A percentile compares a stretch with the other conserved stretches of the same genome.
These are phyloP conservation scores for Macrophomina pseudophaseolina DNA, from an alignment of 2,329 filamentous ascomycete species.

Conservation along the genomic window DNA sequence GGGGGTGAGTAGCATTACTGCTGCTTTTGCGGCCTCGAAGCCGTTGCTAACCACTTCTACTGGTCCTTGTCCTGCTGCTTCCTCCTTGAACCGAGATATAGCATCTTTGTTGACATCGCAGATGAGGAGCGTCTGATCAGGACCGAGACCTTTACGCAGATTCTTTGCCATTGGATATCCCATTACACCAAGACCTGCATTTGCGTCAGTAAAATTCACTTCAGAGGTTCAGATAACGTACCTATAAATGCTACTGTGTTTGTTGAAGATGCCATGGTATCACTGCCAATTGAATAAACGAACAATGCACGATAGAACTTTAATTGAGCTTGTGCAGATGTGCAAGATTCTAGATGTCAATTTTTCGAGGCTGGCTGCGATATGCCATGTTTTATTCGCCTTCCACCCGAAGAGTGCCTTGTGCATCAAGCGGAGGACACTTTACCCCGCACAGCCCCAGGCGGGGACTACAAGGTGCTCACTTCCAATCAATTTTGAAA, in stretches of 20 bases:
- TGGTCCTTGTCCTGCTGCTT: slow-evolving; percentile 35
- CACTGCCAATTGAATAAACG: no score
- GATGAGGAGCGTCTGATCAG: slow-evolving; percentile 49
- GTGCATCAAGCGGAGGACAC: neutral
- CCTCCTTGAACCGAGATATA: slow-evolving; percentile 50
- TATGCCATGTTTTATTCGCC: neutral
- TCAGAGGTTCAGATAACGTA: neutral
- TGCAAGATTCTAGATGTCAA: no score
- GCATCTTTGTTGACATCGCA: slow-evolving; percentile 52
- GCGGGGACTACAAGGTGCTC: neutral
- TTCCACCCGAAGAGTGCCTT: neutral
- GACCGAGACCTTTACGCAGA: slow-evolving; percentile 50
- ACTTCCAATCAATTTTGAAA: neutral
- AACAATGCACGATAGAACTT: no score
- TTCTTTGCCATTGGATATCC: slow-evolving; percentile 60
- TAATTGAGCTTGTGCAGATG: no score
- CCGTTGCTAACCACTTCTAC: slow-evolving; percentile 48
- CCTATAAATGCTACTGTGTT: slow-evolving; percentile 13
- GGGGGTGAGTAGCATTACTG: slow-evolving; percentile 41
- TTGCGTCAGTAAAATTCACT: neutral
- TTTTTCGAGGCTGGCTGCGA: no score
- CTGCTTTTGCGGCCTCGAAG: slow-evolving; percentile 56
- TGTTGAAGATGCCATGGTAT: neutral
- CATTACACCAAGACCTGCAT: slow-evolving; percentile 58
- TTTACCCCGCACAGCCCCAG: neutral